phyloP scores from a whole-genome alignment of 1,284 basidiomycete genomes.

The Fomitopsis pinicola region DNA sequence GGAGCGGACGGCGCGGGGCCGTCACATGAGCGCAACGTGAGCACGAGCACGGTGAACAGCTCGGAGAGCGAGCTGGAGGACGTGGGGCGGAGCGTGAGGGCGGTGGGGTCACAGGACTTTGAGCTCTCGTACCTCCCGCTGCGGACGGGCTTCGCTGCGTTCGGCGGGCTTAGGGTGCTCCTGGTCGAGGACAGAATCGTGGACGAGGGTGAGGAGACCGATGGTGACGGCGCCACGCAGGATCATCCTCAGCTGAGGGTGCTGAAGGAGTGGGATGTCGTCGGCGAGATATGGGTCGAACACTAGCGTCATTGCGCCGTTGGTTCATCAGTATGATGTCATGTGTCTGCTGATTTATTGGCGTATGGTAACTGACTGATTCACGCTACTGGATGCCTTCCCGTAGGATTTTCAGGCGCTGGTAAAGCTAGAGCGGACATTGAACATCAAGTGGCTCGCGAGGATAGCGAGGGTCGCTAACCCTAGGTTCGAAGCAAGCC shows the following conservation, averaged over 20 bases:
- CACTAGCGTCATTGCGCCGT: background rate
- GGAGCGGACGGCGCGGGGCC: background rate
- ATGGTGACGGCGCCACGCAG: conserved; percentile 18
- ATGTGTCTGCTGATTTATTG: no score
- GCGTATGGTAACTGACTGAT: no score
- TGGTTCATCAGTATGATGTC: no score
- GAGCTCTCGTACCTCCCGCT: conserved; percentile 55
- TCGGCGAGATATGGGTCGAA: conserved; percentile 65
- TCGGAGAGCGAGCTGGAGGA: conserved; percentile 31
- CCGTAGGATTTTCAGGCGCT: no score
- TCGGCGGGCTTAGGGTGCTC: conserved; percentile 63
- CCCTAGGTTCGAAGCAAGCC: no score
- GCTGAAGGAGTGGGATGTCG: conserved; percentile 64
- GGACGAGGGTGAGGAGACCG: conserved; percentile 36
- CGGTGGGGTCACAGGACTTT: conserved; percentile 43
- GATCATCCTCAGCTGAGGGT: conserved; percentile 33
- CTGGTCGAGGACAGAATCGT: conserved; percentile 52
- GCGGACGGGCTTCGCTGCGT: conserved; percentile 48
- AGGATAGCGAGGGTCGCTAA: no score
- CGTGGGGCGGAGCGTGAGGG: conserved; percentile 19
- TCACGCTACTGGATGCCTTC: no score
- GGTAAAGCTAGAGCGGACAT: no score
- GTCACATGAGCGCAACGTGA: conserved; percentile 17
- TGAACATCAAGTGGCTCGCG: no score
- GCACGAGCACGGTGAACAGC: conserved; percentile 17